Evolutionary conservation across 805 yeast genomes (phyloP), one percentile per base, ranked within the genome.

Genomic region (Wickerhamomyces hampshirensis): DNA sequence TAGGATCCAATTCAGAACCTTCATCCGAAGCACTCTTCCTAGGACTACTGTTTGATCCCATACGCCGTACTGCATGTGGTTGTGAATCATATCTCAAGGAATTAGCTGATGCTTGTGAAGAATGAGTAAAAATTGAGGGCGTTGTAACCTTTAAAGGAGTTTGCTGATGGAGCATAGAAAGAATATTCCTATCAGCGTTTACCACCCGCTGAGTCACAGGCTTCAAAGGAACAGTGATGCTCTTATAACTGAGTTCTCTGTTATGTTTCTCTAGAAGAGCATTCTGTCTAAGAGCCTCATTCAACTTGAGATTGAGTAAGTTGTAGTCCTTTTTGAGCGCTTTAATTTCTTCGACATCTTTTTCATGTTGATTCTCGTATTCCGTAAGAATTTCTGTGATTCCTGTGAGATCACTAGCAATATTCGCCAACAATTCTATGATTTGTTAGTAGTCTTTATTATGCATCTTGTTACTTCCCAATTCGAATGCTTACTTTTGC

Each of bases 241-340:
- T 21, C 11, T 21, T 21, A 11, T 21, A 21, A 8, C 11, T 21
- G 7, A 21, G 24, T 21, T 21, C 34, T 9, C 6, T 33, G n/a
- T 16, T 26, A 5, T 29, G 24, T 4, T 18, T 12, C 7, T 34
- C 31, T 13, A 34, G 7, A 13, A 31, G 31, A 5, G 9, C 35
- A 23, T 37, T 43, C 11, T 37, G 31, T 15, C 14, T 23, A 6
- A 33, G 18, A 5, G 29, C 13, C 5, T 26, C 19, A 21, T 39
- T 38, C 12, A 39, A 23, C 23, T 36, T 27, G 4, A 28, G 29
- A 18, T 42, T 44, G 13, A 43, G 26, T 1, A 30, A 13, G 14
- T 43, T 40, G 19, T 28, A 26, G 3, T 40, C 44, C 21, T 33
- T 12, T 21, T 21, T 7, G 24, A 21, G 24, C 11, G 7, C 24